Percentiles rank a stretch among this genome's conserved stretches.
phyloP scores from a whole-genome alignment of 768 basidiomycete genomes.

The Suillus alpinus region DNA sequence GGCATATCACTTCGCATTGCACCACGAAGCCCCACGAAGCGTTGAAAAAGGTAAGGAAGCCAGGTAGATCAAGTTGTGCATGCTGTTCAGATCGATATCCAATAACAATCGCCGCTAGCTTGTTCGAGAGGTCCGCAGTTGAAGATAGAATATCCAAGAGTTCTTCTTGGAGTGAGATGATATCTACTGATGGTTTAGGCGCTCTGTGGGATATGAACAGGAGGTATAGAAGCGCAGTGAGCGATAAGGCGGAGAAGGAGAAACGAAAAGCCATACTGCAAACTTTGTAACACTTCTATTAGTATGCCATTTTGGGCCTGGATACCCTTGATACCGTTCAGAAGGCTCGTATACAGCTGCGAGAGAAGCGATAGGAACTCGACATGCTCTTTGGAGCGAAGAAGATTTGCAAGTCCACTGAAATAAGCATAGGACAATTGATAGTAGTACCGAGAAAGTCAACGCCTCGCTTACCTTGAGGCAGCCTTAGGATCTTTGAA shows the following conservation, averaged over 20 bases:
- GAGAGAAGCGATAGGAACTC: conserved; percentile 66
- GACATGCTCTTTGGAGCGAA: conserved; percentile 65
- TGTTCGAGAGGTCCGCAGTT: conserved; percentile 82
- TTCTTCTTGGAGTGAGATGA: conserved; percentile 57
- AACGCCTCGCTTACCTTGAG: conserved; percentile 19
- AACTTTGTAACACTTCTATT: conserved; percentile 51
- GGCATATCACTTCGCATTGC: conserved; percentile 78
- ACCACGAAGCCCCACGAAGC: conserved; percentile 90
- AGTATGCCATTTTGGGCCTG: conserved; percentile 60
- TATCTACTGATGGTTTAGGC: conserved; percentile 36
- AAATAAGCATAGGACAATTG: conserved; percentile 5
- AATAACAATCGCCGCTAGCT: conserved; percentile 77
- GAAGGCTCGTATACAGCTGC: conserved; percentile 55
- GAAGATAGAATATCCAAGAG: conserved; percentile 75
- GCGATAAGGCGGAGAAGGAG: neutral
- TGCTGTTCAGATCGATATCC: conserved; percentile 77
- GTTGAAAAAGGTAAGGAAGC: conserved; percentile 81
- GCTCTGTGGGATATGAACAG: conserved; percentile 28
- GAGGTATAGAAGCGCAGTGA: conserved; percentile 4
- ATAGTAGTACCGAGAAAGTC: neutral
- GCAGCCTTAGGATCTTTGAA: conserved; percentile 29
- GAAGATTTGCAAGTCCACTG: conserved; percentile 45
- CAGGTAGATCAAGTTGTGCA: conserved; percentile 61
- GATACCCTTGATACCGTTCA: conserved; percentile 67
- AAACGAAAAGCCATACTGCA: conserved; percentile 33